These are phyloP conservation scores for Prunus padus DNA, from an alignment of 306 rosid species.

Conservation along the genomic window DNA sequence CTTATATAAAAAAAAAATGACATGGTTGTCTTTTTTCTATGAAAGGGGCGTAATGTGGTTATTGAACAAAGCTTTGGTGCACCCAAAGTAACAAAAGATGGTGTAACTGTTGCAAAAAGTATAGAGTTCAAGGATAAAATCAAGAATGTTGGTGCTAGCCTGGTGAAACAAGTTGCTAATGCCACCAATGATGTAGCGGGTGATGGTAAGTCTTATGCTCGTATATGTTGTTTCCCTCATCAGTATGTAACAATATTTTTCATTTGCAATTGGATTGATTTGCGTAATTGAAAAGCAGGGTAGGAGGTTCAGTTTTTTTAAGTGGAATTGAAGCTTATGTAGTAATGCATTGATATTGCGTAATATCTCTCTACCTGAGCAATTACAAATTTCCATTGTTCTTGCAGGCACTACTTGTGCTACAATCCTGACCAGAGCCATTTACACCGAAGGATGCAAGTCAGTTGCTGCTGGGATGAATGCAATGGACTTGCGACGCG, in stretches of 20 bases:
- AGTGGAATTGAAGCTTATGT: not conserved
- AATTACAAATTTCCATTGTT: slow-evolving; percentile 12
- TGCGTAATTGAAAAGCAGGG: not conserved
- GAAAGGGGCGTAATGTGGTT: slow-evolving; percentile 87
- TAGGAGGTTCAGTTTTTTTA: not conserved
- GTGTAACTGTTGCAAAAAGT: slow-evolving; percentile 95
- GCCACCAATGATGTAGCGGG: slow-evolving; percentile 94
- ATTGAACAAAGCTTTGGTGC: slow-evolving; percentile 92
- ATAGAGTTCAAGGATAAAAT: slow-evolving; percentile 84
- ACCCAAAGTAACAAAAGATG: slow-evolving; percentile 94
- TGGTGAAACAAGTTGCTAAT: slow-evolving; percentile 97
- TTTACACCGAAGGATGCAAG: slow-evolving; percentile 91
- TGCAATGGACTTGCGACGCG: slow-evolving; percentile 95
- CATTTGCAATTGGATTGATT: not conserved
- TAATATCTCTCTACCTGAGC: not conserved
- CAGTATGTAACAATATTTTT: not conserved
- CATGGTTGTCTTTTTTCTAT: slow-evolving; percentile 11
- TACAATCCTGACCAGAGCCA: slow-evolving; percentile 83
- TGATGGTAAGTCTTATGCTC: slow-evolving; percentile 64
- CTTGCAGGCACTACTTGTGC: slow-evolving; percentile 92
- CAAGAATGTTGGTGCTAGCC: slow-evolving; percentile 92
- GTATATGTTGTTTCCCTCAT: not conserved
- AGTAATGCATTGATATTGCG: not conserved
- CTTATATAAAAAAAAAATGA: not conserved
- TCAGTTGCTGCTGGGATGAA: slow-evolving; percentile 99